Evolutionary conservation across 2,329 filamentous ascomycete genomes (phyloP).

Genomic region (Fusarium pseudoanthophilum): DNA sequence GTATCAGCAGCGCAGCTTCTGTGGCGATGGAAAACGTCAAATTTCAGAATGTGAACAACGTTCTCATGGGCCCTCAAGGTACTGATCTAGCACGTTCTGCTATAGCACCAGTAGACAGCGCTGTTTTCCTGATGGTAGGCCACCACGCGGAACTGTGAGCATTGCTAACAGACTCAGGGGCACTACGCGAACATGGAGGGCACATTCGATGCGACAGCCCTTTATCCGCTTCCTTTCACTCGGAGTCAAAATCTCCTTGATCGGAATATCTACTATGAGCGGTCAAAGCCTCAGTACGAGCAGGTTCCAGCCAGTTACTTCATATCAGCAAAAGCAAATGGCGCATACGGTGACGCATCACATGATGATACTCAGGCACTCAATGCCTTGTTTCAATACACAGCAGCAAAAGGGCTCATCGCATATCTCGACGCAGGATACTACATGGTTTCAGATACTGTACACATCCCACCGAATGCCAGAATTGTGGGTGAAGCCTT

Average conservation of each 20-base stretch:
- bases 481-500: conserved; percentile 71
- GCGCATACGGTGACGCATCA: conserved; percentile 70
- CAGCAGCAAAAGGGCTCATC: conserved; percentile 64
- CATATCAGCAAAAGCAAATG: conserved; percentile 69
- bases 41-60: conserved; percentile 50
- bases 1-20: conserved; percentile 53
- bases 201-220: conserved; percentile 38
- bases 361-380: conserved; percentile 80
- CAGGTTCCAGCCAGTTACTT: conserved; percentile 68
- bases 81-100: conserved; percentile 29
- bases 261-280: conserved; percentile 70
- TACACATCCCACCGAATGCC: conserved; percentile 59
- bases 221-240: conserved; percentile 27
- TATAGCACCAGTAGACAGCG: conserved; percentile 10
- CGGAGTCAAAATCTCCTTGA: conserved; percentile 60
- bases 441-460: conserved; percentile 68
- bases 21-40: conserved; percentile 61
- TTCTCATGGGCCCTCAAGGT: conserved; percentile 36
- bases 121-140: conserved; percentile 45
- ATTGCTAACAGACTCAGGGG: conserved; percentile 38
- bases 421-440: conserved; percentile 71
- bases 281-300: conserved; percentile 80
- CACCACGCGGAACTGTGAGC: neutral
- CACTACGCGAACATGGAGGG: conserved; percentile 40
- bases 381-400: conserved; percentile 61